Evolutionary conservation across 1,284 basidiomycete genomes (phyloP).

Genomic region (Cutaneotrichosporon sp.): DNA sequence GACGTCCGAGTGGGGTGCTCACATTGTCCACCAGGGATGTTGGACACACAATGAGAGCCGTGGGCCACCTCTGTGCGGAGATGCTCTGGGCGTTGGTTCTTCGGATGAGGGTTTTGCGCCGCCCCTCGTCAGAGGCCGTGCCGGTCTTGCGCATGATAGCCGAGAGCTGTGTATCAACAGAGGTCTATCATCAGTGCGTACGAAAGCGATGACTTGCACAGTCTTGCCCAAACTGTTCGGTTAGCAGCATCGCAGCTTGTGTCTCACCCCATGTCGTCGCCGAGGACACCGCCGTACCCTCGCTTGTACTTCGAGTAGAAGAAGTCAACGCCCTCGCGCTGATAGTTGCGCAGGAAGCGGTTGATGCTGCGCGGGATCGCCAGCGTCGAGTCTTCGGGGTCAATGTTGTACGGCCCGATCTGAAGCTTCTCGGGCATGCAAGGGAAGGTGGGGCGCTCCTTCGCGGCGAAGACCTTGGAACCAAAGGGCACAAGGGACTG

Average conservation of each 20-base stretch:
- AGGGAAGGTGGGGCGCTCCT: slow-evolving; percentile 30
- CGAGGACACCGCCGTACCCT: slow-evolving; percentile 54
- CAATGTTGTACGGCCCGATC: slow-evolving; percentile 33
- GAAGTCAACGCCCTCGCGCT: slow-evolving; percentile 56
- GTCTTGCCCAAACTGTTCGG: slow-evolving; percentile 51
- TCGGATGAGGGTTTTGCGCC: slow-evolving; percentile 38
- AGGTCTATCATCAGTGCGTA: slow-evolving; percentile 10
- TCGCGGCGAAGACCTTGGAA: neutral
- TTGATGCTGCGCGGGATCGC: slow-evolving; percentile 55
- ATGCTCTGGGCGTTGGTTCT: slow-evolving; percentile 14
- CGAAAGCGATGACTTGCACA: slow-evolving; percentile 48
- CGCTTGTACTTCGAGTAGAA: slow-evolving; percentile 54
- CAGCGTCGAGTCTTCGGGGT: slow-evolving; percentile 29
- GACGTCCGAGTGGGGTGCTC: slow-evolving; percentile 27
- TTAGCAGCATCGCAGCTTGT: neutral
- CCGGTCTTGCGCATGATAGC: slow-evolving; percentile 59
- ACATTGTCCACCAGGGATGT: slow-evolving; percentile 54
- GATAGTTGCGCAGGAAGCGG: slow-evolving; percentile 57
- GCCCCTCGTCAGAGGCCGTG: slow-evolving; percentile 38
- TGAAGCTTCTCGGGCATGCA: slow-evolving; percentile 19
- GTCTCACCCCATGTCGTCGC: slow-evolving; percentile 58
- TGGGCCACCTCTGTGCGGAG: slow-evolving; percentile 43
- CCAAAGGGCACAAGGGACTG: neutral
- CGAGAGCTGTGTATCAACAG: slow-evolving; percentile 40
- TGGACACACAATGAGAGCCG: slow-evolving; percentile 50